A percentile compares a stretch with the other conserved stretches of the same genome.
These are phyloP conservation scores for Melocanna baccifera DNA, from an alignment of 176 grass and related monocot genomes.

Conservation along the genomic window DNA sequence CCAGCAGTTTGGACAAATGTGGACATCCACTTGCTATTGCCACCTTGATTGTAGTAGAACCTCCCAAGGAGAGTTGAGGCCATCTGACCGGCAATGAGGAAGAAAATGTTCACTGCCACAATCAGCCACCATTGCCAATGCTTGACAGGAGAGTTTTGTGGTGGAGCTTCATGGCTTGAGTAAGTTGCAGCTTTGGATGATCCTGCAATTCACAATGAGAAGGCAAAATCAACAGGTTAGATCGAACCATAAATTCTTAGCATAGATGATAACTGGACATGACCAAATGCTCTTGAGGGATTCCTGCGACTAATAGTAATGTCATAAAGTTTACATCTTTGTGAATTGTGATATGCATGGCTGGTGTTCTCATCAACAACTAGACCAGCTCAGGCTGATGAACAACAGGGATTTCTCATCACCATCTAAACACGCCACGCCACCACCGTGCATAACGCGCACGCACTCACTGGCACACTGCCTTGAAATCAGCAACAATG, in stretches of 20 bases:
- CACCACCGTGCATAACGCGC: background rate
- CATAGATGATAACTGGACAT: background rate
- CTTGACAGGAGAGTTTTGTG: conserved; percentile 1
- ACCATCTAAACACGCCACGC: background rate
- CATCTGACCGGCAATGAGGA: conserved; percentile 68
- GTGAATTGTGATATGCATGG: too few relatives aligned
- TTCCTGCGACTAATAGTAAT: background rate
- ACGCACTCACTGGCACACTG: background rate
- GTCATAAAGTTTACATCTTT: background rate
- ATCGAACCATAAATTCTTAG: background rate
- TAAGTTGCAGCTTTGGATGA: conserved; percentile 44
- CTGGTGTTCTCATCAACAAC: background rate
- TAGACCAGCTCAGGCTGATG: background rate
- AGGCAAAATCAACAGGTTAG: background rate
- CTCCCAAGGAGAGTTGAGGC: conserved; percentile 67
- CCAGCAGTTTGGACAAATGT: conserved; percentile 68
- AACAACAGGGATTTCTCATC: background rate
- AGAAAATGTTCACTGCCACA: conserved; percentile 60
- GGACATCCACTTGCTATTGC: conserved; percentile 87
- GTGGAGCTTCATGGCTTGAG: background rate
- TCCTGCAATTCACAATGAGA: conserved; percentile 30
- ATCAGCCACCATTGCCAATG: conserved; percentile 66
- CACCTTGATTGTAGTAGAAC: conserved; percentile 96
- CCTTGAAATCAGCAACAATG: background rate
- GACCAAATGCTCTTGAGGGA: background rate